Evolutionary conservation across 345 rosid genomes (phyloP).

Genomic region (Pugionium cornutum): DNA sequence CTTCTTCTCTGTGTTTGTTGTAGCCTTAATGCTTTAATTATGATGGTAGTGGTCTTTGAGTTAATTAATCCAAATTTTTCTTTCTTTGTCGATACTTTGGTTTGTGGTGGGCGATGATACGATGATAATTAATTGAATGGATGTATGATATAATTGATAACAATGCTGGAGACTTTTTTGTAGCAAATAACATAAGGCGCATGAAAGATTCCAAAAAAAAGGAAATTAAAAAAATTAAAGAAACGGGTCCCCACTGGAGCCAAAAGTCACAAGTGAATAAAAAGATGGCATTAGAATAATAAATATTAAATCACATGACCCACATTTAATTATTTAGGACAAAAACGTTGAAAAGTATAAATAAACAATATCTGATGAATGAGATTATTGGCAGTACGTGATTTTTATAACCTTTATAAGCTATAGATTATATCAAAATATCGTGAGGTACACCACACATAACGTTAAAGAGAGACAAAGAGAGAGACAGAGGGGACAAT

Average conservation of each 20-base stretch:
- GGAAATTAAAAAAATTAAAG: slow-evolving; percentile 9
- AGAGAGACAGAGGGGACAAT: background rate
- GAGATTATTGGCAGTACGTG: background rate
- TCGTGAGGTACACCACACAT: slow-evolving; percentile 1
- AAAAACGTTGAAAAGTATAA: slow-evolving; percentile 4
- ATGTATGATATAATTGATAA: slow-evolving; percentile 32
- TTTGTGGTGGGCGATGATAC: slow-evolving; percentile 13
- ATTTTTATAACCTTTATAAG: background rate
- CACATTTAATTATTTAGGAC: slow-evolving; percentile 25
- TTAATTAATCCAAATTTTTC: slow-evolving; percentile 31
- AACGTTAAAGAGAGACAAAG: background rate
- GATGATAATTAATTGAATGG: slow-evolving; percentile 14
- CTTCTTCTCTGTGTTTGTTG: slow-evolving; percentile 33
- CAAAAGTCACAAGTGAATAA: slow-evolving; percentile 26
- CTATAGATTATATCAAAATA: background rate
- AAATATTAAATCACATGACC: slow-evolving; percentile 34
- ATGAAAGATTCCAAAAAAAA: slow-evolving; percentile 25
- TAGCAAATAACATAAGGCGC: slow-evolving; percentile 15
- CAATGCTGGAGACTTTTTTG: background rate
- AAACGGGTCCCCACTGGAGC: slow-evolving; percentile 30
- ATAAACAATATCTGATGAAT: slow-evolving; percentile 20
- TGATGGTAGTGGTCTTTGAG: slow-evolving; percentile 32
- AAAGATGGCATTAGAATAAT: slow-evolving; percentile 24
- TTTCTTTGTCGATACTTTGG: slow-evolving; percentile 18
- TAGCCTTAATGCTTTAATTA: slow-evolving; percentile 27